phyloP scores from a whole-genome alignment of 2,329 filamentous ascomycete species.

The Colletotrichum echinochloae region DNA sequence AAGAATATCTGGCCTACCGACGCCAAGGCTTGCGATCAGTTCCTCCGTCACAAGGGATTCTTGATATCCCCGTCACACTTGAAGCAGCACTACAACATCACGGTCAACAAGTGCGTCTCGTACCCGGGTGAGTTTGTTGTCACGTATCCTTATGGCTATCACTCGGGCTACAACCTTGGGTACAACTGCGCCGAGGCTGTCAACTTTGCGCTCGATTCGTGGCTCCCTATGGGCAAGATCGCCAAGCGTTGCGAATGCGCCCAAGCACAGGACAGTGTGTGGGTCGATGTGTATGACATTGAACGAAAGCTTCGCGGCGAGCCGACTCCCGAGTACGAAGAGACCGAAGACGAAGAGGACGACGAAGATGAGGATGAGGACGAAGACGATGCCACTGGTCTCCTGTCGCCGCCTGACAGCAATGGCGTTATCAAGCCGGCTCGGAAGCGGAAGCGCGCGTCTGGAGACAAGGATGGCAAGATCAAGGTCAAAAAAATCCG shows the following conservation, averaged over 20 bases:
- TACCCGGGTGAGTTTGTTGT: conserved; percentile 98
- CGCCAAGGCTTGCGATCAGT: conserved; percentile 95
- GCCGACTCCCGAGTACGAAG: conserved; percentile 85
- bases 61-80: conserved; percentile 92
- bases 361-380: conserved; percentile 74
- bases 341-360: conserved; percentile 77
- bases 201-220: conserved; percentile 96
- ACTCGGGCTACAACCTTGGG: conserved; percentile 96
- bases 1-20: conserved; percentile 94
- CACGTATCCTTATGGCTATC: conserved; percentile 97
- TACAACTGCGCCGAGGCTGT: conserved; percentile 99
- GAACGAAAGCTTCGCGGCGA: conserved; percentile 94
- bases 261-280: conserved; percentile 94
- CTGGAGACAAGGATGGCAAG: conserved; percentile 57
- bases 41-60: conserved; percentile 97
- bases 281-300: conserved; percentile 97
- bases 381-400: conserved; percentile 71
- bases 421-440: conserved; percentile 48
- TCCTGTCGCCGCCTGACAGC: conserved; percentile 78
- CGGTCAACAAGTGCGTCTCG: conserved; percentile 94
- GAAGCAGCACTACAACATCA: conserved; percentile 90
- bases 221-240: conserved; percentile 94
- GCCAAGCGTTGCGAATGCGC: conserved; percentile 98
- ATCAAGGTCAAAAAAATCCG: conserved; percentile 80
- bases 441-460: conserved; percentile 75